Evolutionary conservation across 495 filamentous ascomycete species (phyloP), one percentile per base, ranked within the genome.

Genomic region (Hypoxylon cercidicola): DNA sequence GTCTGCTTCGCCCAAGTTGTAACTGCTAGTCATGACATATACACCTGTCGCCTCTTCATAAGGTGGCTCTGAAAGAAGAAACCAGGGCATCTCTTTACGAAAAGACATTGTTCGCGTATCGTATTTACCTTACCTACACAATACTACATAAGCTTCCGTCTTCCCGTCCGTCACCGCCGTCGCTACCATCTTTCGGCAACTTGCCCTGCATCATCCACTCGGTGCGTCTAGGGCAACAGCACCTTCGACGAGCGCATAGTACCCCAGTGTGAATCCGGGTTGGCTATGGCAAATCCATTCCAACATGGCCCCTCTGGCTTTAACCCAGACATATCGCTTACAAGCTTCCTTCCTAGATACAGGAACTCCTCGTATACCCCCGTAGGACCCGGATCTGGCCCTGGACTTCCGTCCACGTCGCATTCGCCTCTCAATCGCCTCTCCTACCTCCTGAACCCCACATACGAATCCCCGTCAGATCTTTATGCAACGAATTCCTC

Each of bases 361-460:
- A 76, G 81, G 45, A 75, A 60, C 55, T 46, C 74, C 0, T 96
- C 93, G 30, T 96, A 96, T 81, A 91, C 93, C 46, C 92, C 92
- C 51, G 90, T 93, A 48, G 85, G 90, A 50, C 89, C 92, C 30
- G 90, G 91, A 54, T 78, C 88, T 69, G 81, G 65, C 57, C 47
- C 70, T 63, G 64, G 44, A 49, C 61, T 77, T 69, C 52, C 47
- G 8, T 71, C 79, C 20, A 78, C 83, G 40, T 77, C 82, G 49
- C 70, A 67, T 75, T 69, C 84, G 78, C 58, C 77, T 77, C 48
- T 68, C 44, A 81, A 74, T 72, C 80, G 83, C 41, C 85, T 90
- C 69, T 84, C 88, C 1, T 85, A 89, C 67, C 78, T 91, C 16
- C 78, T 88, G 21, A 86, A 84, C 74, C 77, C 84, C 39, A 77